Evolutionary conservation across 331 rosid species (phyloP).

Genomic region (Malus hybrid): DNA sequence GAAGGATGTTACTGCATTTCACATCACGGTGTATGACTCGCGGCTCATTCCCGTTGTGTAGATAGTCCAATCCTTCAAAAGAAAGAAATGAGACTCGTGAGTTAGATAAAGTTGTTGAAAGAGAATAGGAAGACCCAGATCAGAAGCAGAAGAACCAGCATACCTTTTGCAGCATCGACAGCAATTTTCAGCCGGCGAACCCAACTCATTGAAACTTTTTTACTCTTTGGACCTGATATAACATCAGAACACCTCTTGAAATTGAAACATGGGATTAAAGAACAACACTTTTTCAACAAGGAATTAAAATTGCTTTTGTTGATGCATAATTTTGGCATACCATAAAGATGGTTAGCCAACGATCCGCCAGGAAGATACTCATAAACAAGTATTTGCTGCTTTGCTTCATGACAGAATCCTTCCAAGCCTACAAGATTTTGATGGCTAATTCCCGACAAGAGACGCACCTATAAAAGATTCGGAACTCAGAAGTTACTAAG

Average conservation of each 20-base stretch:
- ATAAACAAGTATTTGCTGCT: constrained; percentile 87
- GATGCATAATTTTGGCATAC: constrained; percentile 29
- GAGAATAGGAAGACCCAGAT: not conserved
- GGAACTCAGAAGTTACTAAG: too few species aligned
- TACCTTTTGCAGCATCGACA: constrained; percentile 95
- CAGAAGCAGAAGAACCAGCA: not conserved
- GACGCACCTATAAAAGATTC: constrained; percentile 44
- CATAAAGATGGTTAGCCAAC: constrained; percentile 73
- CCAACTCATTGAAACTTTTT: constrained; percentile 68
- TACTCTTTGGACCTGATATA: constrained; percentile 49
- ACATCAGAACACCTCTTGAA: not conserved
- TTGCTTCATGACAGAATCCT: constrained; percentile 85
- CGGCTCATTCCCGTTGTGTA: constrained; percentile 87
- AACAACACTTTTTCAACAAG: not conserved
- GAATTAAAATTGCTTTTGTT: not conserved
- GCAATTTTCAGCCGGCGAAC: constrained; percentile 89
- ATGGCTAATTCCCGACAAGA: constrained; percentile 66
- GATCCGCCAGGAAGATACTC: constrained; percentile 93
- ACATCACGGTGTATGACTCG: constrained; percentile 91
- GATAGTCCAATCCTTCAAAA: constrained; percentile 72
- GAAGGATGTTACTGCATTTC: constrained; percentile 84
- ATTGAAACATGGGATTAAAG: not conserved
- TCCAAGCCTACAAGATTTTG: constrained; percentile 87
- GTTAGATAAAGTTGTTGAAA: not conserved
- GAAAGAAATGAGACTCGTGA: not conserved